Conservation (phyloP, 345 rosid genomes). For the Moricandia moricandioides region DNA sequence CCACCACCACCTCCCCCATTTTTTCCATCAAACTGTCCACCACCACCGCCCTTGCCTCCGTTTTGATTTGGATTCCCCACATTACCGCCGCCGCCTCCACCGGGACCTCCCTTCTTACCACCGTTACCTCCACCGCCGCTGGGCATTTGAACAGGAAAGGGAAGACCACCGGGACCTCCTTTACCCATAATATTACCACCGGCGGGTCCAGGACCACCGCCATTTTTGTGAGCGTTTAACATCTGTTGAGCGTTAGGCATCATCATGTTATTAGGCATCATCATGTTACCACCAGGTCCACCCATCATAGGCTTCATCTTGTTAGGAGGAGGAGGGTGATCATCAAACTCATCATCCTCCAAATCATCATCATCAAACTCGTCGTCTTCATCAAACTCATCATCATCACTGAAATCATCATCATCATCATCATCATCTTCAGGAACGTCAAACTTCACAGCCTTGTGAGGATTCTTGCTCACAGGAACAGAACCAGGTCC, state of each 20-base stretch:
- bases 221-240: constrained; percentile 54
- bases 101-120: constrained; percentile 48
- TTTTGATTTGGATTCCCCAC: constrained; percentile 46
- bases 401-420: constrained; percentile 50
- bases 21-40: constrained; percentile 37
- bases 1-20: constrained; percentile 45
- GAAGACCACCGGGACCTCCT: constrained; percentile 30
- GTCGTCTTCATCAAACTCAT: constrained; percentile 45
- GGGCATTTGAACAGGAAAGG: constrained; percentile 43
- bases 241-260: constrained; percentile 58
- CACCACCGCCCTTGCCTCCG: constrained; percentile 48
- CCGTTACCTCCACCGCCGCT: constrained; percentile 49
- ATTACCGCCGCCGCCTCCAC: constrained; percentile 40
- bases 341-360: constrained; percentile 52
- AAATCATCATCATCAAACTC: constrained; percentile 42
- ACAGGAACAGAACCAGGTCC: constrained; percentile 24
- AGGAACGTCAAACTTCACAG: constrained; percentile 46
- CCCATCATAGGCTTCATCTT: constrained; percentile 64
- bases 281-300: constrained; percentile 40
- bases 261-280: constrained; percentile 52
- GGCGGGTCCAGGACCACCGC: constrained; percentile 43
- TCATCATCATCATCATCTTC: constrained; percentile 59
- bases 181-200: constrained; percentile 50
- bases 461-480: constrained; percentile 39
- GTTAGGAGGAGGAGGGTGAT: constrained; percentile 43